A percentile compares a stretch with the other conserved stretches of the same genome.
These are phyloP conservation scores for Rhododendron williamsianum DNA, from an alignment of 148 eudicot genomes.

Conservation along the genomic window DNA sequence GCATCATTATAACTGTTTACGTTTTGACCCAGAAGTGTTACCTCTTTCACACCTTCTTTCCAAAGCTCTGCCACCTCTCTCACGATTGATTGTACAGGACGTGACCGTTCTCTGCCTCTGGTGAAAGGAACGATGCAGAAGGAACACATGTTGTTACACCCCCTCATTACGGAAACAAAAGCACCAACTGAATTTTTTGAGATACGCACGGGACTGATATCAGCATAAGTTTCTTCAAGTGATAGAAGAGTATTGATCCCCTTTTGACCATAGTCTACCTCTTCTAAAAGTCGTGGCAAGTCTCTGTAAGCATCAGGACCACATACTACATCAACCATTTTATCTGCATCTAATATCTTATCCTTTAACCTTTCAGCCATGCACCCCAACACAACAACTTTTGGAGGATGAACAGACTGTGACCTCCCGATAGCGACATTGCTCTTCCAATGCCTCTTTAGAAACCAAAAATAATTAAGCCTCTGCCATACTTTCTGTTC, in stretches of 20 bases:
- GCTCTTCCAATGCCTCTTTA: conserved; percentile 89
- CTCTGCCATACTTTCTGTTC: conserved; percentile 98
- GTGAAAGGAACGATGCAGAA: conserved; percentile 99
- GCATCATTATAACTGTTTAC: conserved; percentile 97
- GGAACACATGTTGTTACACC: conserved; percentile 98
- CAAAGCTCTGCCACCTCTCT: conserved; percentile 89
- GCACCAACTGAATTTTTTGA: conserved; percentile 74
- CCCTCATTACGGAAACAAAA: conserved; percentile 96
- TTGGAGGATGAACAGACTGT: conserved; percentile 75
- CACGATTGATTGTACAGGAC: conserved; percentile 88
- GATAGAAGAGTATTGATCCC: conserved; percentile 97
- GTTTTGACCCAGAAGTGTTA: conserved; percentile 90
- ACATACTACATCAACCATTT: conserved; percentile 99
- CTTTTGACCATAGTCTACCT: conserved; percentile 91
- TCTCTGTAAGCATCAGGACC: conserved; percentile 98
- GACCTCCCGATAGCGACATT: conserved; percentile 83
- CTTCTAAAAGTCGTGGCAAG: conserved; percentile 84
- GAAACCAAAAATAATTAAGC: conserved; percentile 96
- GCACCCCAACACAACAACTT: conserved; percentile 95
- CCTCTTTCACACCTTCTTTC: conserved; percentile 91
- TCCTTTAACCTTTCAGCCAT: conserved; percentile 98
- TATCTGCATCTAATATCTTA: conserved; percentile 94
- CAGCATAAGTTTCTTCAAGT: conserved; percentile 98
- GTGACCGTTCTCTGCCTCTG: conserved; percentile 96
- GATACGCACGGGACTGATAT: conserved; percentile 83